Percentiles rank a stretch among this genome's conserved stretches.
phyloP scores from a whole-genome alignment of 495 filamentous ascomycete genomes.

The Talaromyces trachyspermus region DNA sequence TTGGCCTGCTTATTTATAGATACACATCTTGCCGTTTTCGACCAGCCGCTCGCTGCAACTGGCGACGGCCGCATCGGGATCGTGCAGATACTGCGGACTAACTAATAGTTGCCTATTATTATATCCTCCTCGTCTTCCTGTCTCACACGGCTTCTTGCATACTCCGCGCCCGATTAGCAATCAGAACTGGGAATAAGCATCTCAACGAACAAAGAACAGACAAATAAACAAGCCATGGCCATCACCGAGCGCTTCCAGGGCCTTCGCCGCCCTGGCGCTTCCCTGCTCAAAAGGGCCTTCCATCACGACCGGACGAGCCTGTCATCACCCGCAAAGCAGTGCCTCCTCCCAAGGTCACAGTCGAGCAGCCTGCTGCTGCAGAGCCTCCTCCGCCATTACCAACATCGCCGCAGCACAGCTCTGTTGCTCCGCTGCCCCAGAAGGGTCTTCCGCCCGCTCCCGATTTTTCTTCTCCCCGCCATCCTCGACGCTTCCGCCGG shows the following conservation, averaged over 20 bases:
- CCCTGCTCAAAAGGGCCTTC: constrained; percentile 4
- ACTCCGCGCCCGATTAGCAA: not conserved
- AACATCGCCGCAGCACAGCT: not conserved
- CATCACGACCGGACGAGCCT: constrained; percentile 2
- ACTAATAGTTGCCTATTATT: constrained; percentile 5
- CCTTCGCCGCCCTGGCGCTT: constrained; percentile 7
- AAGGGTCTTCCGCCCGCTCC: constrained; percentile 30
- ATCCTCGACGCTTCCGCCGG: not conserved
- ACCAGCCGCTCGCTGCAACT: not conserved
- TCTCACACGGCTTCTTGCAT: constrained; percentile 1
- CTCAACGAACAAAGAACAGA: not conserved
- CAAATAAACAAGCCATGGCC: not conserved
- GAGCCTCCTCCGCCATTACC: not conserved
- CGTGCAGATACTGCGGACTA: constrained; percentile 1
- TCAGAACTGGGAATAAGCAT: not conserved
- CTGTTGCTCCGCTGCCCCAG: constrained; percentile 12
- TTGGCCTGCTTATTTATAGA: not conserved
- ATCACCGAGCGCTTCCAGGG: constrained; percentile 6
- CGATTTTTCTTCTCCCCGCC: constrained; percentile 9
- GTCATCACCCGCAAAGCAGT: constrained; percentile 5
- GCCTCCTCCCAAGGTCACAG: not conserved
- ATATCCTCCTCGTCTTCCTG: constrained; percentile 34
- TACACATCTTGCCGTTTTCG: constrained; percentile 4
- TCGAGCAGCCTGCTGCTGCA: not conserved
- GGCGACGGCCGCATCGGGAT: constrained; percentile 5